Evolutionary conservation across 179 eudicot genomes (phyloP).

Genomic region (Carnegiea gigantea): DNA sequence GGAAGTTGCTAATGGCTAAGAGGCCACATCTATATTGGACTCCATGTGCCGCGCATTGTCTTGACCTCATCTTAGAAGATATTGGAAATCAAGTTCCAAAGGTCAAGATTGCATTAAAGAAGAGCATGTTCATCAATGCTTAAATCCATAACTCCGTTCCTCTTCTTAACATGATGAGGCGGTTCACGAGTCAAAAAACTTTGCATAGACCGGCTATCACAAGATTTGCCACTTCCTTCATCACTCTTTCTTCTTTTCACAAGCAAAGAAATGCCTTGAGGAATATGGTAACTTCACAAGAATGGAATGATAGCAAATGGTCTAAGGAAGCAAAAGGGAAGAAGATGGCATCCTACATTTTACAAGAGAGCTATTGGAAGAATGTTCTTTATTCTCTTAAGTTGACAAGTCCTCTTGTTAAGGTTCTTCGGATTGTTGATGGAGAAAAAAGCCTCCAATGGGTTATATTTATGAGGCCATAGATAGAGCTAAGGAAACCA

Average conservation of each 20-base stretch:
- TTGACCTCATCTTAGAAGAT: no score
- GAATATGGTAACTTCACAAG: no score
- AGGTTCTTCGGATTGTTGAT: slow-evolving; percentile 21
- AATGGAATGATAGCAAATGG: slow-evolving; percentile 13
- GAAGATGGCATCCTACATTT: background rate
- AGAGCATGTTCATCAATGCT: no score
- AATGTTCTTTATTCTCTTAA: slow-evolving; percentile 4
- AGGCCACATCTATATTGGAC: slow-evolving; percentile 14
- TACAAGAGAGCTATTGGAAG: no score
- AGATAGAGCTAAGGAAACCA: no score
- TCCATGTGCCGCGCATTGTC: no score
- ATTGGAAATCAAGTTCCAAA: no score
- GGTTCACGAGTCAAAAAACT: background rate
- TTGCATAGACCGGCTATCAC: background rate
- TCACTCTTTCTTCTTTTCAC: slow-evolving; percentile 16
- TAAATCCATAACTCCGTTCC: background rate
- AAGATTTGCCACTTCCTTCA: slow-evolving; percentile 21
- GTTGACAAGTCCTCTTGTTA: slow-evolving; percentile 22
- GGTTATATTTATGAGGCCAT: no score
- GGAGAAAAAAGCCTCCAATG: slow-evolving; percentile 18
- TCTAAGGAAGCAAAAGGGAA: background rate
- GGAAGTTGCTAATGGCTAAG: slow-evolving; percentile 5
- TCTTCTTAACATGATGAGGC: slow-evolving; percentile 14
- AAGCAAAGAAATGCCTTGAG: no score
- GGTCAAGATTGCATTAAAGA: no score